Conservation (phyloP, 495 filamentous ascomycete species). For the Tricharina praecox region DNA sequence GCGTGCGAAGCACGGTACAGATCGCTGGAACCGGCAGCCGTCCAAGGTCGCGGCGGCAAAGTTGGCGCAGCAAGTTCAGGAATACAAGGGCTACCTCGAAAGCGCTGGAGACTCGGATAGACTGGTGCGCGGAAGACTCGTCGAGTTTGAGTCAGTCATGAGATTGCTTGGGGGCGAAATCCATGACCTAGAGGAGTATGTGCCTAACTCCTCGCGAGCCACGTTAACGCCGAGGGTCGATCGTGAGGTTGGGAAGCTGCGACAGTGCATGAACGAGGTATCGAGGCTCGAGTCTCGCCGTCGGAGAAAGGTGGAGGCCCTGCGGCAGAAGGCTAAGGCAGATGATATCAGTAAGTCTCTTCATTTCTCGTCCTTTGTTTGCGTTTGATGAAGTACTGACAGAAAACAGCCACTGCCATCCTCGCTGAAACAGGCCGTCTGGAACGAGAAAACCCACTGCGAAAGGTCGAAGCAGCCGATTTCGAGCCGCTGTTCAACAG, state of each 20-base stretch:
- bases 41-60: slow-evolving; percentile 55
- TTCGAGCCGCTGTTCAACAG: slow-evolving; percentile 85
- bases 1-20: slow-evolving; percentile 67
- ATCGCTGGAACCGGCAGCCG: slow-evolving; percentile 58
- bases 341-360: slow-evolving; percentile 67
- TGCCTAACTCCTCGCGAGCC: slow-evolving; percentile 65
- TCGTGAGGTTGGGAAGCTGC: slow-evolving; percentile 52
- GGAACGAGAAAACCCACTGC: slow-evolving; percentile 72
- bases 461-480: slow-evolving; percentile 62
- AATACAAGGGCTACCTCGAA: slow-evolving; percentile 76
- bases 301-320: slow-evolving; percentile 52
- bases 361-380: background rate
- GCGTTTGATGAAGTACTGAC: slow-evolving; percentile 10
- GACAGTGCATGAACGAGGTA: slow-evolving; percentile 66
- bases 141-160: slow-evolving; percentile 55
- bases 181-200: slow-evolving; percentile 40
- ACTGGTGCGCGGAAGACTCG: slow-evolving; percentile 61
- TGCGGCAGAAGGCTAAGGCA: slow-evolving; percentile 58
- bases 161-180: slow-evolving; percentile 60
- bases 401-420: slow-evolving; percentile 32
- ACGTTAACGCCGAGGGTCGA: slow-evolving; percentile 67
- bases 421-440: slow-evolving; percentile 65
- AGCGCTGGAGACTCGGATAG: slow-evolving; percentile 70
- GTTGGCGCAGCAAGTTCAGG: slow-evolving; percentile 53
- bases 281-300: slow-evolving; percentile 61